Evolutionary conservation across 2,329 filamentous ascomycete species (phyloP).

Genomic region (Talaromyces funiculosus): DNA sequence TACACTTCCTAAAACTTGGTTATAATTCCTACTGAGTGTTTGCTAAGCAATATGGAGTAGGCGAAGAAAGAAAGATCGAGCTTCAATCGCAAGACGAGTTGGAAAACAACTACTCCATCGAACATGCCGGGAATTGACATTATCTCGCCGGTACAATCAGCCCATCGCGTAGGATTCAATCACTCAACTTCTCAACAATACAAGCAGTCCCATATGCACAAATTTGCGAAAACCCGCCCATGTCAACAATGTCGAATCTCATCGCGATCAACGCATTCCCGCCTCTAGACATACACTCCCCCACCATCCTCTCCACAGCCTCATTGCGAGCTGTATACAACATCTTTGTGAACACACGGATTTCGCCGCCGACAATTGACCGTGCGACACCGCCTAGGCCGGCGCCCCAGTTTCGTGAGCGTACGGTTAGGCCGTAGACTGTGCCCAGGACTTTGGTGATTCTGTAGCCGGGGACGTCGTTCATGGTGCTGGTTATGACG

Average conservation of each 20-base stretch:
- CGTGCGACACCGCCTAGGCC: slow-evolving; percentile 53
- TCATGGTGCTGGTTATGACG: slow-evolving; percentile 59
- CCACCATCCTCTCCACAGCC: slow-evolving; percentile 51
- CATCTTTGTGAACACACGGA: slow-evolving; percentile 55
- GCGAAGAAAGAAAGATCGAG: neutral
- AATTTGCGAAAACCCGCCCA: slow-evolving; percentile 53
- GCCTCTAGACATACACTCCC: slow-evolving; percentile 53
- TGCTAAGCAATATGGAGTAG: no score
- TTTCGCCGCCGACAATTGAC: slow-evolving; percentile 54
- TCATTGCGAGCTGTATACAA: slow-evolving; percentile 56
- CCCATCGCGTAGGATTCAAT: neutral
- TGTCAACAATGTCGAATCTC: slow-evolving; percentile 53
- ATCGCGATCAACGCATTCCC: slow-evolving; percentile 57
- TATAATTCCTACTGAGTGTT: no score
- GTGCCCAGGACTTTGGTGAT: slow-evolving; percentile 54
- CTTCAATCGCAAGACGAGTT: no score
- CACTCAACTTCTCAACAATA: slow-evolving; percentile 52
- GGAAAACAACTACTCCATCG: neutral
- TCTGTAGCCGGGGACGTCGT: slow-evolving; percentile 57
- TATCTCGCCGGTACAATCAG: neutral
- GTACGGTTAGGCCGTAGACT: slow-evolving; percentile 54
- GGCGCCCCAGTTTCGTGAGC: slow-evolving; percentile 55
- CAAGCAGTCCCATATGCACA: slow-evolving; percentile 58
- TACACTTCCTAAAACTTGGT: neutral
- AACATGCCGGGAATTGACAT: neutral